Base-by-base conservation (phyloP, 805 yeast species). In the Citeromyces matritensis region DNA sequence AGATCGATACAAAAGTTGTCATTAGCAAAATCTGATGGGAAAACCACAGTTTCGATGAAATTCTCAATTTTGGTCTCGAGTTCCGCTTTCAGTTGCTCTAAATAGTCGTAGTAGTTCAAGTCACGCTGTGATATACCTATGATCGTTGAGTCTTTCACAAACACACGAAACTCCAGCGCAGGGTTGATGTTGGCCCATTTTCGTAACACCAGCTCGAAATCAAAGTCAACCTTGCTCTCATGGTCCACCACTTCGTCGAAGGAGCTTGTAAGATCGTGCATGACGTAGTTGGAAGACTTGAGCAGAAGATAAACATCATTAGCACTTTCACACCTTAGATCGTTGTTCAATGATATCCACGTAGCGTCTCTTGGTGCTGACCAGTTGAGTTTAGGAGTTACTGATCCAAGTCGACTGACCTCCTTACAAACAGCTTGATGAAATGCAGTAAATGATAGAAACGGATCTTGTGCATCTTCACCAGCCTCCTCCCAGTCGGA, bases 301-400 rank as follows among this genome's bases (percentile, higher is more conserved):
- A 91, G 53, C 6, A 91, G 53, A 30, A 91, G 49, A 39, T 85
- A 91, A 0, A 91, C 55, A 40, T 91, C 99, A 25, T 75, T 65
- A 0, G 78, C 72, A 23, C 64, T 65, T 10, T 55, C 60, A 45
- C 97, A 86, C 44, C 70, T 66, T 65, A 79, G 67, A 3, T 82
- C 65, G 43, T 83, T 81, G 23, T 79, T 73, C 3, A 91, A 65
- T 44, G 80, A 55, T 13, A 91, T 88, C 98, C 97, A 91, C 0
- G 75, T 69, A 2, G 97, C 82, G 54, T 91, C 99, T 46, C 75
- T 77, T 1, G 99, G 98, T 2, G 95, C 80, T 1, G 96, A 84
- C 98, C 98, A 91, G 58, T 91, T 91, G 42, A 88, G 57, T 46
- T 91, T 91, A 1, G 97, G 97, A 1, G 83, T 65, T 2, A 85